Evolutionary conservation across 768 basidiomycete species (phyloP), one percentile per base, ranked within the genome.

Genomic region (Agaricus subrufescens): DNA sequence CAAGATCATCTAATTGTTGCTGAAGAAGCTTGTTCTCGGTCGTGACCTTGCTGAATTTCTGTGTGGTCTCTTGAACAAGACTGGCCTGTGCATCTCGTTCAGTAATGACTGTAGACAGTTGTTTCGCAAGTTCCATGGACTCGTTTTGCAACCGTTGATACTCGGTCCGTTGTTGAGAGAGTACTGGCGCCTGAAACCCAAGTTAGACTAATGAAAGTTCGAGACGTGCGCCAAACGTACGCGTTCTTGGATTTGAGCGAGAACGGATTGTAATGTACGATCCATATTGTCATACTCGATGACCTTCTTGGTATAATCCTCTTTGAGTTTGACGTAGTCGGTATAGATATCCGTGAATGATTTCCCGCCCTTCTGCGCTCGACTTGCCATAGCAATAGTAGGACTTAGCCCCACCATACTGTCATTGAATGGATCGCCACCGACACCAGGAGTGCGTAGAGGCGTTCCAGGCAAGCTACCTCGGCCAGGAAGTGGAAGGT

Each of bases 261-360:
- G 78, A 23, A 98, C 86, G 42, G 85, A 80, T 12, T 85, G 76
- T 48, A 98, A 75, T 0, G 91, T 87, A 29, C 86, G 81, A 48
- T 91, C 89, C 82, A 98, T 86, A 46, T 91, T 83, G 60, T 86
- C 85, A 57, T 87, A 90, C 72, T 98, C 95, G 4, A 84, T 78
- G 50, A 81, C 85, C 69, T 93, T 91, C 67, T 77, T 80, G 19
- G 83, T 80, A 54, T 85, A 85, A 30, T 94, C 89, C 26, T 91
- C 90, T 67, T 97, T 88, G 40, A 95, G 79, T 52, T 83, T 81
- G 37, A 96, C 85, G 61, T 92, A 92, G 65, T 97, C 93, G 14
- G 89, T 81, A 67, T 97, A 98, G 23, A 98, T 87, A 65, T 97
- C 91, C 0, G 96, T 96, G 72, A 96, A 96, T 1, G 89, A 90